Percentiles rank a stretch among this genome's conserved stretches.
Evolutionary conservation across 768 basidiomycete genomes (phyloP).

Genomic region (Porphyrellus cyaneotinctus): DNA sequence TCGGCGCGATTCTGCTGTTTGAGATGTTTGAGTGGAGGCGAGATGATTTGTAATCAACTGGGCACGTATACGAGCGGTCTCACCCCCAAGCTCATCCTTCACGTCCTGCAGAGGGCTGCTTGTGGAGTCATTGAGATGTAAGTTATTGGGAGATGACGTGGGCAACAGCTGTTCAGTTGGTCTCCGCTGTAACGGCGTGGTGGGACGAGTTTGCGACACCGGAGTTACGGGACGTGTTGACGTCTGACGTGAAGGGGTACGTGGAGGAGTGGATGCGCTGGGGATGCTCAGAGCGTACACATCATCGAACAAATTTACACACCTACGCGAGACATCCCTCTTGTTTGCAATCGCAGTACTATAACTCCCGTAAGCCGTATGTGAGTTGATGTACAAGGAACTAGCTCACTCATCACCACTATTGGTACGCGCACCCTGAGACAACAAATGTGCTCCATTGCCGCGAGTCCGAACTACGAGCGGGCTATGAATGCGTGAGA

Average conservation of each 20-base stretch:
- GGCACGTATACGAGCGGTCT: constrained; percentile 57
- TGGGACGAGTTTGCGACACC: constrained; percentile 8
- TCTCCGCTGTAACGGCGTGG: constrained; percentile 9
- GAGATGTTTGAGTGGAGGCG: constrained; percentile 40
- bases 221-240: constrained; percentile 17
- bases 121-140: background rate
- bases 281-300: background rate
- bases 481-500: constrained; percentile 20
- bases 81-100: constrained; percentile 41
- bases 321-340: constrained; percentile 9
- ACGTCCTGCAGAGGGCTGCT: background rate
- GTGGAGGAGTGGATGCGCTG: constrained; percentile 20
- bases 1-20: constrained; percentile 59
- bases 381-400: background rate
- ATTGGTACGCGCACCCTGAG: constrained; percentile 1
- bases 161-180: background rate
- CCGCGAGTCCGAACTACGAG: constrained; percentile 19
- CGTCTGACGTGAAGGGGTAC: constrained; percentile 11
- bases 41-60: constrained; percentile 49
- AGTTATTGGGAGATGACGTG: background rate
- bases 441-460: constrained; percentile 13
- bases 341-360: constrained; percentile 5
- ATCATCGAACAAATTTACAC: constrained; percentile 2
- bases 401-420: constrained; percentile 12
- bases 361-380: background rate